Evolutionary conservation across 495 filamentous ascomycete genomes (phyloP), one percentile per base, ranked within the genome.

Genomic region (Aspergillus nidulans): DNA sequence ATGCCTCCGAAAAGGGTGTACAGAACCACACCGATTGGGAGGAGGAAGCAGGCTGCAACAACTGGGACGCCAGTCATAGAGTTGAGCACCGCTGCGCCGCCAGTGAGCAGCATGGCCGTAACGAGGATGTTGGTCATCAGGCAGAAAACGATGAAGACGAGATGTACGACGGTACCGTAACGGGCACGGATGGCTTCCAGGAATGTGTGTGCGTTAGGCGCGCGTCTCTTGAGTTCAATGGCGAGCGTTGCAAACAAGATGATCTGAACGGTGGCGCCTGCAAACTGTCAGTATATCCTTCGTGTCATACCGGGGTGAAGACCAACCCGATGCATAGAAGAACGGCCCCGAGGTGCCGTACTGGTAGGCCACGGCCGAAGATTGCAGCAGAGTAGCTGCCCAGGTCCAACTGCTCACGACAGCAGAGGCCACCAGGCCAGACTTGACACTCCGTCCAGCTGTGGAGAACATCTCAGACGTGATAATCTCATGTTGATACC

Each of bases 381-480:
- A 88, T 67, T 97, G 92, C n/a, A 75, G 66, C 23, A 73, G 70
- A 21, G 73, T 77, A 25, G 75, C 77, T 23, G 74, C 76, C 90
- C 91, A 96, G 7, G 92, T 97, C 92, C 92, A 97, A 39, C 87
- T 91, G 55, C 88, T 92, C 18, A 96, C 92, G 36, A 97, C 92
- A n/a, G 92, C 92, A 25, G 89, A 87, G 4, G 90, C 90, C n/a
- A 97, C 92, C 16, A 97, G 77, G 46, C 92, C 92, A 12, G 90
- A 92, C 63, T 96, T 97, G 62, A 97, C 92, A 9, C 92, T 95
- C 43, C 92, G 78, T 16, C 92, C 92, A 44, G 92, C 92, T 2
- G 92, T 97, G 56, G 83, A 91, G 81, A 97, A 97, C 89, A 95
- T 96, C 72, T 97, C 92, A 0, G 90, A 95, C 1, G 92, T 97